phyloP scores from a whole-genome alignment of 768 basidiomycete genomes.

The Macrolepiota dolichaula region DNA sequence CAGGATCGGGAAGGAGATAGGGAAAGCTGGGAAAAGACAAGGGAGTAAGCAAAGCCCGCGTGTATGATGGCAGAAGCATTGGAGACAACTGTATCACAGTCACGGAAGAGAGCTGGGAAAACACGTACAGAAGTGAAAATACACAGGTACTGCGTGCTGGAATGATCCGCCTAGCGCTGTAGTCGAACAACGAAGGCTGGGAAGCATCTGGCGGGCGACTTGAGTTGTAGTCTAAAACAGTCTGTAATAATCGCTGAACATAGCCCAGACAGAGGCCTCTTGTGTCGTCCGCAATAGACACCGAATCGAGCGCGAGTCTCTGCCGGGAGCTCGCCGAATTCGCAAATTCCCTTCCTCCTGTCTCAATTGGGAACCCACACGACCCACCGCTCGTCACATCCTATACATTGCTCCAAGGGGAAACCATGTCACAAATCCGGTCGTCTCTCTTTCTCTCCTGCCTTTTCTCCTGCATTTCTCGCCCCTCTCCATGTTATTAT shows the following conservation, averaged over 20 bases:
- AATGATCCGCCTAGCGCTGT: not conserved
- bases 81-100: constrained; percentile 1
- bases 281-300: not conserved
- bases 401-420: not conserved
- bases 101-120: not conserved
- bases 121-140: not conserved
- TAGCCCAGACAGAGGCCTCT: too few species aligned
- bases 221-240: not conserved
- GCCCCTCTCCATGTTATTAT: not conserved
- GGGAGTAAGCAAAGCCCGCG: not conserved
- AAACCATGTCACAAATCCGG: not conserved
- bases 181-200: too few species aligned
- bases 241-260: not conserved
- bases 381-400: not conserved
- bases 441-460: not conserved
- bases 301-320: not conserved
- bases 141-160: not conserved
- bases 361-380: not conserved
- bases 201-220: not conserved
- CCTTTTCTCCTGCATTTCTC: not conserved
- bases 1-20: not conserved
- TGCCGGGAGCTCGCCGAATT: constrained; percentile 4
- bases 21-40: not conserved
- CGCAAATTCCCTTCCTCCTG: not conserved
- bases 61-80: constrained; percentile 6